Evolutionary conservation across 805 yeast genomes (phyloP).

Genomic region (Yarrowia porcina): DNA sequence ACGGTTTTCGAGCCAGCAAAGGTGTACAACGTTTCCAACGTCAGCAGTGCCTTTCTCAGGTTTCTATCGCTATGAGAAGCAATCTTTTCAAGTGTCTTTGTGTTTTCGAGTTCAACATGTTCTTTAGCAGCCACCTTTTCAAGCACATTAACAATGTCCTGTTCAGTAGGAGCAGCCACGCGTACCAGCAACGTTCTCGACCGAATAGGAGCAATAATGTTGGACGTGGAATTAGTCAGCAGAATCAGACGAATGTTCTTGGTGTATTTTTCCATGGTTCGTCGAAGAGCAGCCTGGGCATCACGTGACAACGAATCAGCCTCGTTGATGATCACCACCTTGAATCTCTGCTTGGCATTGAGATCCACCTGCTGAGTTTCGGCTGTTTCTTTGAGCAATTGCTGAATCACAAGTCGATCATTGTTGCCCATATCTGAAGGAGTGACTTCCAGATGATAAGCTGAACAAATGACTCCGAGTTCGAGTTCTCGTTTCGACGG

Average conservation of each 20-base stretch:
- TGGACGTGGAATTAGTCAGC: constrained; percentile 85
- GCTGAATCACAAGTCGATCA: constrained; percentile 93
- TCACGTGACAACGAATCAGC: constrained; percentile 87
- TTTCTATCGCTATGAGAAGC: constrained; percentile 63
- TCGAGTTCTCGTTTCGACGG: constrained; percentile 74
- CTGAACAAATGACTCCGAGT: constrained; percentile 87
- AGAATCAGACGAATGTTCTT: constrained; percentile 78
- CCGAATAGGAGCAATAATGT: constrained; percentile 88
- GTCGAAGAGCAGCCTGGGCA: constrained; percentile 92
- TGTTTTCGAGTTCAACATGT: constrained; percentile 41
- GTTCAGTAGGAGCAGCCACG: constrained; percentile 70
- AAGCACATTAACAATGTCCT: constrained; percentile 59
- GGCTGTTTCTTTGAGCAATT: constrained; percentile 87
- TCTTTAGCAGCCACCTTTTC: constrained; percentile 57
- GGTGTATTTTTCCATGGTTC: constrained; percentile 95
- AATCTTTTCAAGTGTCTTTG: constrained; percentile 47
- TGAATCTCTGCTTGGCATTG: constrained; percentile 45
- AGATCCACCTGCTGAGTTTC: constrained; percentile 94
- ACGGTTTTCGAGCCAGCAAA: constrained; percentile 35
- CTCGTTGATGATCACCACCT: constrained; percentile 70
- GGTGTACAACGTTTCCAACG: constrained; percentile 67
- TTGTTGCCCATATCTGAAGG: constrained; percentile 96
- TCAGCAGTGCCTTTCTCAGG: constrained; percentile 69
- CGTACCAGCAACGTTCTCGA: constrained; percentile 89
- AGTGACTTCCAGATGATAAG: constrained; percentile 88